Evolutionary conservation across 805 yeast species (phyloP).

Genomic region (Saccharomycopsis fodiens): DNA sequence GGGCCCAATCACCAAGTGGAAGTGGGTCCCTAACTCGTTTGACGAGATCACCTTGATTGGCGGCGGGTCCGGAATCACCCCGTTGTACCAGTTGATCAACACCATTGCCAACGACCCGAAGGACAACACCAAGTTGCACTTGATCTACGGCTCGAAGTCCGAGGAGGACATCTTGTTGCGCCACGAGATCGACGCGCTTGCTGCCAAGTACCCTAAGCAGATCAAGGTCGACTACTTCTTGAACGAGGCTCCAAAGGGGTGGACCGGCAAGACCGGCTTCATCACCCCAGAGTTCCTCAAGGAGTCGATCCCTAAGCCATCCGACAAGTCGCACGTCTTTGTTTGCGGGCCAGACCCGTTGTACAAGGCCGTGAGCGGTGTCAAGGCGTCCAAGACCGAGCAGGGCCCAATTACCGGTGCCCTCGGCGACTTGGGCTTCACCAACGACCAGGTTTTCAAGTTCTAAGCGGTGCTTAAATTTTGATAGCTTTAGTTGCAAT

Average conservation of each 20-base stretch:
- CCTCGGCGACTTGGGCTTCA: slow-evolving; percentile 80
- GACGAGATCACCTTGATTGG: slow-evolving; percentile 77
- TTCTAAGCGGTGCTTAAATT: slow-evolving; percentile 37
- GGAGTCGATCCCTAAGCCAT: slow-evolving; percentile 56
- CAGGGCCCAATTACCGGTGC: slow-evolving; percentile 94
- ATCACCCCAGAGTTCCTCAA: slow-evolving; percentile 69
- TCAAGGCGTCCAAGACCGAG: slow-evolving; percentile 75
- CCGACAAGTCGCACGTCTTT: slow-evolving; percentile 63
- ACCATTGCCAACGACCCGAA: slow-evolving; percentile 69
- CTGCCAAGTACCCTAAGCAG: slow-evolving; percentile 65
- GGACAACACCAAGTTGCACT: slow-evolving; percentile 82
- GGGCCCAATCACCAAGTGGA: slow-evolving; percentile 91
- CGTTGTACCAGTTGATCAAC: slow-evolving; percentile 80
- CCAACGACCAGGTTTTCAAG: slow-evolving; percentile 83
- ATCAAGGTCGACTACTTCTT: slow-evolving; percentile 73
- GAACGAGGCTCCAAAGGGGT: slow-evolving; percentile 47
- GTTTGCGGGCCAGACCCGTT: slow-evolving; percentile 96
- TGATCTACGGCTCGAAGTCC: slow-evolving; percentile 74
- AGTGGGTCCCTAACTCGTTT: slow-evolving; percentile 81
- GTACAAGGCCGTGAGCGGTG: slow-evolving; percentile 82
- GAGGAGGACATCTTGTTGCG: slow-evolving; percentile 76
- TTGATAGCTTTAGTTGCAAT: too few relatives aligned
- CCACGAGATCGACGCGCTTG: slow-evolving; percentile 65
- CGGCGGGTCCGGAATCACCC: slow-evolving; percentile 97
- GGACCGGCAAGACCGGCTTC: slow-evolving; percentile 62